Evolutionary conservation across 345 rosid genomes (phyloP).

Genomic region (Eutrema japonicum): DNA sequence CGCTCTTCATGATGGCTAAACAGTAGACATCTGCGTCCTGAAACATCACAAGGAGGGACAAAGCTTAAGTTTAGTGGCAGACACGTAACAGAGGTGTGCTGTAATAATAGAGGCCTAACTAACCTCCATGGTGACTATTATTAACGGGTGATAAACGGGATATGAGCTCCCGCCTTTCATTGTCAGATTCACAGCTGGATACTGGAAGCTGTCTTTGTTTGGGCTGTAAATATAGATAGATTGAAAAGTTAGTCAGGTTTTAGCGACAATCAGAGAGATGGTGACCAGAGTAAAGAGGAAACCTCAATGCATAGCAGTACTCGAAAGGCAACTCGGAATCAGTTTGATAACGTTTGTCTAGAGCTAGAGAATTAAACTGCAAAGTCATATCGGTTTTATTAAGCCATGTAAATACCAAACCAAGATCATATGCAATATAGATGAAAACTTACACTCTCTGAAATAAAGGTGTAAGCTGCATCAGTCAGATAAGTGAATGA

Average conservation of each 20-base stretch:
- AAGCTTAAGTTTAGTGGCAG: constrained; percentile 16
- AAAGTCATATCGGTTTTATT: constrained; percentile 10
- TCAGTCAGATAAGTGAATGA: constrained; percentile 87
- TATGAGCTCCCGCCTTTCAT: constrained; percentile 79
- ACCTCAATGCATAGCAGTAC: constrained; percentile 83
- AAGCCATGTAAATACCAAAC: constrained; percentile 6
- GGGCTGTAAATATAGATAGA: constrained; percentile 42
- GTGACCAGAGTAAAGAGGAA: constrained; percentile 21
- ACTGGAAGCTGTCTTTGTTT: constrained; percentile 45
- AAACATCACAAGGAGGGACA: constrained; percentile 22
- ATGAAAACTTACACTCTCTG: constrained; percentile 63
- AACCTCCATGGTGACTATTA: constrained; percentile 49
- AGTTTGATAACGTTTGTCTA: constrained; percentile 55
- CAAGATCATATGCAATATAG: constrained; percentile 20
- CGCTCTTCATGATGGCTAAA: constrained; percentile 72
- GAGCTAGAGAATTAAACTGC: constrained; percentile 70
- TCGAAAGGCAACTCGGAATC: constrained; percentile 65
- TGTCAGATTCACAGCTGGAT: constrained; percentile 62
- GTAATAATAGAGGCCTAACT: constrained; percentile 21
- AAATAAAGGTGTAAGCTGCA: constrained; percentile 65
- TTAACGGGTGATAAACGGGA: constrained; percentile 59
- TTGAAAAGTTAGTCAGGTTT: constrained; percentile 1
- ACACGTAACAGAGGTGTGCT: background rate
- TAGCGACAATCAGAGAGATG: constrained; percentile 8
- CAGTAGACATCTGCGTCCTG: constrained; percentile 64